These are phyloP conservation scores for Myxozyma geophila DNA, from an alignment of 805 yeast genomes.

Conservation along the genomic window DNA sequence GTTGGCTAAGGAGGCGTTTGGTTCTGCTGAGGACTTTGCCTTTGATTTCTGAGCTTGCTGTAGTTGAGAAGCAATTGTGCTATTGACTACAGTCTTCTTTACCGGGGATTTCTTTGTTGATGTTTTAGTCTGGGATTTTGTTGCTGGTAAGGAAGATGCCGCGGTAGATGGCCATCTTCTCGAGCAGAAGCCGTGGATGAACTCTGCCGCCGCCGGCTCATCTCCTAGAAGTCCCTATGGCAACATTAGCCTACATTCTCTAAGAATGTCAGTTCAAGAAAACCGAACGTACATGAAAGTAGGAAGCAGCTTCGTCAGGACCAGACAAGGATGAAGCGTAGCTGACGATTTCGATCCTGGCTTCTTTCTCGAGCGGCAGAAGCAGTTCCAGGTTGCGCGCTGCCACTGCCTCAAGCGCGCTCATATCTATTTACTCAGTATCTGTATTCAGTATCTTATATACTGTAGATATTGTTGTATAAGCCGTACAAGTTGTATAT, in stretches of 20 bases:
- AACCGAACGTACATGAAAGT: slow-evolving; percentile 47
- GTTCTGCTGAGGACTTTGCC: neutral
- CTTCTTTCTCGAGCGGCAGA: slow-evolving; percentile 63
- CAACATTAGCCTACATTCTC: neutral
- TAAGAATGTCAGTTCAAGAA: neutral
- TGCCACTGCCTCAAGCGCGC: slow-evolving; percentile 19
- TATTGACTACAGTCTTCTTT: neutral
- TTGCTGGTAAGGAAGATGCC: neutral
- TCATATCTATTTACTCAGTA: neutral
- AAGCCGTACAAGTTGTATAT: too few relatives aligned
- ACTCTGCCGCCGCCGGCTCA: slow-evolving; percentile 30
- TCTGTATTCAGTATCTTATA: neutral
- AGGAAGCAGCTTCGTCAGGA: slow-evolving; percentile 55
- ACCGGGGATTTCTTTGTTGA: neutral
- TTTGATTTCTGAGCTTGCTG: neutral
- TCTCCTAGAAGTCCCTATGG: slow-evolving; percentile 35
- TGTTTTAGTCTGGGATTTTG: neutral
- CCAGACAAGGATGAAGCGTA: slow-evolving; percentile 55
- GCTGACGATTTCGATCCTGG: slow-evolving; percentile 59
- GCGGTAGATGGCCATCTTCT: slow-evolving; percentile 27
- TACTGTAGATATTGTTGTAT: too few relatives aligned
- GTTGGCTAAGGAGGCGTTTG: neutral
- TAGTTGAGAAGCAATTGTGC: neutral
- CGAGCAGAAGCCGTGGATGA: slow-evolving; percentile 32
- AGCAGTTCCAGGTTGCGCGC: slow-evolving; percentile 38